A percentile compares a stretch with the other conserved stretches of the same genome.
These are phyloP conservation scores for Tetradesmus lagerheimii DNA, from an alignment of 139 green algal species.

Conservation along the genomic window DNA sequence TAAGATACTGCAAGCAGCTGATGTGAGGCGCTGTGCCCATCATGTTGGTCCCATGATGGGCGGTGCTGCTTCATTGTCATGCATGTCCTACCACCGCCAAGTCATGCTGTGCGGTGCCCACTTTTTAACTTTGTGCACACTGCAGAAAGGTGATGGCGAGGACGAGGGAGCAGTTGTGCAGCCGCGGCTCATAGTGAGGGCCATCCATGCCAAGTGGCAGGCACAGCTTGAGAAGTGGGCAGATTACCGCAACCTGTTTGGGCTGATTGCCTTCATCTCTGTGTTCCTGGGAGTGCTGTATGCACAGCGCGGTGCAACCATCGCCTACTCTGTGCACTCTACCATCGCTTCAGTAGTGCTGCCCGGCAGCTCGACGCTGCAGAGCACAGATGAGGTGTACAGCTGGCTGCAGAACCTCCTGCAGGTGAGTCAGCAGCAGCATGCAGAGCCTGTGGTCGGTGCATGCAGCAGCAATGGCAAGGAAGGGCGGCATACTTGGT, in stretches of 20 bases:
- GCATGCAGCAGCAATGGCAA: neutral
- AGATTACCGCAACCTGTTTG: slow-evolving; percentile 80
- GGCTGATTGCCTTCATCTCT: slow-evolving; percentile 78
- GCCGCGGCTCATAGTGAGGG: slow-evolving; percentile 68
- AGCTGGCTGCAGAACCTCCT: slow-evolving; percentile 69
- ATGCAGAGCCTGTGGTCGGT: neutral
- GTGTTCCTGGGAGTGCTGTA: slow-evolving; percentile 82
- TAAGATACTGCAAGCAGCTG: no score
- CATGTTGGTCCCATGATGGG: no score
- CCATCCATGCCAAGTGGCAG: slow-evolving; percentile 72
- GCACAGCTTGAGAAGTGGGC: slow-evolving; percentile 74
- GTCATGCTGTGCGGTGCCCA: neutral
- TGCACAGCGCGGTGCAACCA: slow-evolving; percentile 70
- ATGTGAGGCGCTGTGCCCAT: no score
- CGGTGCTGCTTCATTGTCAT: no score
- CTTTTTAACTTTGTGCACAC: neutral
- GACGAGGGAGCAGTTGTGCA: neutral
- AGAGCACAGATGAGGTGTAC: slow-evolving; percentile 71
- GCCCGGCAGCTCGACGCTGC: slow-evolving; percentile 53
- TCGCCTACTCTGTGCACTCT: slow-evolving; percentile 73
- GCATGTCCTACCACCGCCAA: no score
- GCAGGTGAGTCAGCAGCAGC: slow-evolving; percentile 41
- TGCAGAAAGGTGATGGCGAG: neutral
- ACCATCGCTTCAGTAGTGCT: slow-evolving; percentile 70
- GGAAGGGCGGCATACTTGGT: neutral